Evolutionary conservation across 805 yeast species (phyloP).

Genomic region (Pichia nanzhaoensis): DNA sequence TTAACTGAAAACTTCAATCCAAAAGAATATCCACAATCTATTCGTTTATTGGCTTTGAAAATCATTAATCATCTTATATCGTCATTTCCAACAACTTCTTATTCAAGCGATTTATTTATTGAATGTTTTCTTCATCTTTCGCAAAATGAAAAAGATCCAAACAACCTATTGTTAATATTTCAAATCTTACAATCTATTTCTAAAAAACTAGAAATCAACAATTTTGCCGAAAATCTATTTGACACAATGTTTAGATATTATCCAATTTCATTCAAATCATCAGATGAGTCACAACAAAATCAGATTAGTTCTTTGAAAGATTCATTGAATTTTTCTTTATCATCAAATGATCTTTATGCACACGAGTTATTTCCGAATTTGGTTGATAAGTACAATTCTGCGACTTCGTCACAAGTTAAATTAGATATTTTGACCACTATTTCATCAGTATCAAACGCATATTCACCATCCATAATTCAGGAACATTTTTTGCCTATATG

Average conservation of each 20-base stretch:
- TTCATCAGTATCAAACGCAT: constrained; percentile 45
- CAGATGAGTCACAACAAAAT: constrained; percentile 83
- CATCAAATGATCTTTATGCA: constrained; percentile 57
- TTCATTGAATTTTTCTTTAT: constrained; percentile 53
- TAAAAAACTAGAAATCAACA: constrained; percentile 33
- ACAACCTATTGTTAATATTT: constrained; percentile 71
- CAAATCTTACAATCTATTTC: constrained; percentile 45
- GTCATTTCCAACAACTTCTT: constrained; percentile 22
- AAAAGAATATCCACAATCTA: constrained; percentile 50
- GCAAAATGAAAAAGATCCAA: constrained; percentile 90
- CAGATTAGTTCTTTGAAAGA: constrained; percentile 65
- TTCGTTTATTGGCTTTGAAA: constrained; percentile 53
- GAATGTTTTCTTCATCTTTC: constrained; percentile 61
- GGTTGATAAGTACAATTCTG: constrained; percentile 68
- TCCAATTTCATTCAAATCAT: constrained; percentile 93
- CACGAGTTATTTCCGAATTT: constrained; percentile 70
- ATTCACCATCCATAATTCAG: constrained; percentile 42
- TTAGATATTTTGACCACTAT: constrained; percentile 67
- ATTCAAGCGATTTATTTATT: constrained; percentile 38
- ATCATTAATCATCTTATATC: constrained; percentile 36
- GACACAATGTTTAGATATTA: constrained; percentile 91
- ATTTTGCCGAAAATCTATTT: constrained; percentile 61
- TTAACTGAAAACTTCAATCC: constrained; percentile 44
- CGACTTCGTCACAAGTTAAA: constrained; percentile 62
- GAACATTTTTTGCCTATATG: constrained; percentile 70